A percentile compares a stretch with the other conserved stretches of the same genome.
These are phyloP conservation scores for Epichloe baconii DNA, from an alignment of 2,329 filamentous ascomycete genomes.

Conservation along the genomic window DNA sequence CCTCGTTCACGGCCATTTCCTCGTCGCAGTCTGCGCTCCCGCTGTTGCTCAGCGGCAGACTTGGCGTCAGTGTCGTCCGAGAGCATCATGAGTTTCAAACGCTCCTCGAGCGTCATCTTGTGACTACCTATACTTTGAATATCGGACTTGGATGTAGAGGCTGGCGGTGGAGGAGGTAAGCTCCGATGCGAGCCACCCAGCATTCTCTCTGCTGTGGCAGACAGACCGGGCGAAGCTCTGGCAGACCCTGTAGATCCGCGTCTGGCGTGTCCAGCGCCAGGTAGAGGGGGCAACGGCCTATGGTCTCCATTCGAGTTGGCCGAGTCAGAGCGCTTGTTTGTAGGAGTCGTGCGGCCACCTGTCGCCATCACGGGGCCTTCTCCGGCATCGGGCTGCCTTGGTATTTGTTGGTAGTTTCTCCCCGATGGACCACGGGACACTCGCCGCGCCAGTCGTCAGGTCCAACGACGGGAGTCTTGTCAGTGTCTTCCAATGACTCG, in stretches of 20 bases:
- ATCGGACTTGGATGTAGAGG: constrained; percentile 58
- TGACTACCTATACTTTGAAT: constrained; percentile 61
- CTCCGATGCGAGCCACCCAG: constrained; percentile 51
- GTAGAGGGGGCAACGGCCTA: constrained; percentile 76
- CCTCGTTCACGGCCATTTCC: constrained; percentile 39
- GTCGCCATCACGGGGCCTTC: constrained; percentile 25
- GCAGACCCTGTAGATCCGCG: constrained; percentile 31
- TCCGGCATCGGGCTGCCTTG: constrained; percentile 58
- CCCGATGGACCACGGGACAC: constrained; percentile 30
- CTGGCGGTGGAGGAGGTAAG: constrained; percentile 61
- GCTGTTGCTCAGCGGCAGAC: constrained; percentile 49
- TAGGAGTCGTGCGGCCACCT: constrained; percentile 29
- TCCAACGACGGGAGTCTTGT: constrained; percentile 95
- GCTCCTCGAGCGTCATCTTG: constrained; percentile 75
- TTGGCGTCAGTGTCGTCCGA: constrained; percentile 49
- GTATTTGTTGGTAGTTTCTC: constrained; percentile 29
- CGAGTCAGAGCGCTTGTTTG: constrained; percentile 56
- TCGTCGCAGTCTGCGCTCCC: constrained; percentile 56
- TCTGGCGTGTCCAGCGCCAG: constrained; percentile 38
- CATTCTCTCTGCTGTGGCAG: constrained; percentile 60
- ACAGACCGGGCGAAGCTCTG: constrained; percentile 49
- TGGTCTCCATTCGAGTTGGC: constrained; percentile 67
- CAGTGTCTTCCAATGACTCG: constrained; percentile 84
- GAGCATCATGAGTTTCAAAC: constrained; percentile 78
- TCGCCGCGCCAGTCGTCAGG: constrained; percentile 90